Conservation (phyloP, 78 protist genomes). For the Capsaspora owczarzaki region DNA sequence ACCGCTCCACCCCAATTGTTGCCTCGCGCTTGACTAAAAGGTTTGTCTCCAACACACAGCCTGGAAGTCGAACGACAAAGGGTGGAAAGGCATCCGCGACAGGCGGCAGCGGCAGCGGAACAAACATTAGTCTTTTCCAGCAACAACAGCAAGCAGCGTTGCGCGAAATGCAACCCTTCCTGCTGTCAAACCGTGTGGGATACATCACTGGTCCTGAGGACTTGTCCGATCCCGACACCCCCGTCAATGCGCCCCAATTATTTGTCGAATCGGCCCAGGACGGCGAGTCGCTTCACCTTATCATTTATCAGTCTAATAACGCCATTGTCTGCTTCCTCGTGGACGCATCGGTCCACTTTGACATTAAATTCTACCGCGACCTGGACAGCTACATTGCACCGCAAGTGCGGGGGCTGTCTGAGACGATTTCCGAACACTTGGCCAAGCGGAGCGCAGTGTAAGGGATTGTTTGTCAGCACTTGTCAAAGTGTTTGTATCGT, state of each 20-base stretch:
- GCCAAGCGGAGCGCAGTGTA: no score
- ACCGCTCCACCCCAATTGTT: no score
- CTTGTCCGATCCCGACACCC: neutral
- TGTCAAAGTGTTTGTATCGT: no score
- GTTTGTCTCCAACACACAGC: neutral
- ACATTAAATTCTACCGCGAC: neutral
- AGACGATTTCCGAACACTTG: neutral
- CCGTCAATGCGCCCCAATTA: neutral
- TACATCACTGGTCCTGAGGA: neutral
- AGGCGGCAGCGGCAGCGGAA: no score
- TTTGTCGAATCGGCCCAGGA: neutral
- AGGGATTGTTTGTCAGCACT: no score
- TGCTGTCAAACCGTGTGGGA: neutral
- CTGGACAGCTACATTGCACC: neutral
- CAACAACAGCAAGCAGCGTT: neutral
- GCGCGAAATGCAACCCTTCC: no score
- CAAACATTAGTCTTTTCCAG: neutral
- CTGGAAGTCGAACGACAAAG: neutral
- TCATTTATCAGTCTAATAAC: neutral
- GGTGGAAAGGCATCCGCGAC: neutral
- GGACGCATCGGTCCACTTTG: neutral
- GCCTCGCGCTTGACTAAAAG: neutral
- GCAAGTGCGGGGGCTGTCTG: neutral
- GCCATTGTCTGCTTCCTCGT: neutral
- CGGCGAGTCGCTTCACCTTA: neutral